These are phyloP conservation scores for Hirsutella minnesotensis DNA, from an alignment of 2,329 filamentous ascomycete species.

Conservation along the genomic window DNA sequence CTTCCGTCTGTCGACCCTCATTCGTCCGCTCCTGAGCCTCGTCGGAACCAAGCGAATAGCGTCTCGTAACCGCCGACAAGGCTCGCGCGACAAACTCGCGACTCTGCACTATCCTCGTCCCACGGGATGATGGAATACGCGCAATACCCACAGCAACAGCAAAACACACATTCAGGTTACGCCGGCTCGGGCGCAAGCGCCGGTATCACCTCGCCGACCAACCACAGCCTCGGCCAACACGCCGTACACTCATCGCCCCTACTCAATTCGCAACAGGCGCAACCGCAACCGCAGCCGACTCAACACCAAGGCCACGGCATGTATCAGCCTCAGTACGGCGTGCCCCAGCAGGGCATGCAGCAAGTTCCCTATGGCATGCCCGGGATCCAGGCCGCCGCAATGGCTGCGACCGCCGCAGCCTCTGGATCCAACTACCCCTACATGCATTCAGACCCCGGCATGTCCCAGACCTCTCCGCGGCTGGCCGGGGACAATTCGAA, in stretches of 20 bases:
- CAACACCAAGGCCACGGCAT: conserved; percentile 47
- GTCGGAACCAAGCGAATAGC: conserved; percentile 9
- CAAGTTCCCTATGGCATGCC: conserved; percentile 57
- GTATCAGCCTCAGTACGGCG: conserved; percentile 69
- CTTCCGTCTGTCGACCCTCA: conserved; percentile 6
- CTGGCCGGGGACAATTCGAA: conserved; percentile 66
- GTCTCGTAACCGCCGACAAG: conserved; percentile 10
- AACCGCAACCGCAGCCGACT: conserved; percentile 15
- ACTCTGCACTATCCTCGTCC: conserved; percentile 9
- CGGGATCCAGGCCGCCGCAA: conserved; percentile 77
- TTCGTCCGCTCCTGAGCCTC: conserved; percentile 8
- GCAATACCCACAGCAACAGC: conserved; percentile 59
- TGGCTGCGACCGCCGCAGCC: conserved; percentile 84
- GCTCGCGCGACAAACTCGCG: conserved; percentile 11
- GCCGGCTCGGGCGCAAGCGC: conserved; percentile 41
- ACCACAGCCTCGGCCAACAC: conserved; percentile 54
- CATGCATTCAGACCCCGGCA: conserved; percentile 58
- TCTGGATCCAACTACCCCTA: conserved; percentile 70
- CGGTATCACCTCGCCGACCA: conserved; percentile 63
- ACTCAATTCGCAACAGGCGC: conserved; percentile 62
- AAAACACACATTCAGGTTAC: conserved; percentile 55
- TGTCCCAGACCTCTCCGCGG: conserved; percentile 62
- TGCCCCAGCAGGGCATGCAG: conserved; percentile 63
- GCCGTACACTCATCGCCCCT: conserved; percentile 68
- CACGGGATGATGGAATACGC: conserved; percentile 60